Conservation (phyloP, 1,284 basidiomycete genomes). For the Somion occarium region DNA sequence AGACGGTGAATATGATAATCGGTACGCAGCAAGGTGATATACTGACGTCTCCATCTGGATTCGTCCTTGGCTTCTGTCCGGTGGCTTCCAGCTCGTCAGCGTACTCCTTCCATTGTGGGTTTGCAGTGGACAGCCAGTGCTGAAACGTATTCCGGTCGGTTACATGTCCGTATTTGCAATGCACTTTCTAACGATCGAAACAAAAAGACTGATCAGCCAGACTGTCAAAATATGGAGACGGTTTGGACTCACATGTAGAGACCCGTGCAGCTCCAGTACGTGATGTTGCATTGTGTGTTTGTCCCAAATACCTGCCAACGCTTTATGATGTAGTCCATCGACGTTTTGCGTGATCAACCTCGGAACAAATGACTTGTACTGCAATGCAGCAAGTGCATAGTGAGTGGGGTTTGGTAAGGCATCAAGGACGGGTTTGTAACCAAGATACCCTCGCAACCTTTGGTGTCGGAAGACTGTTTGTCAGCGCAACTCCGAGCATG, state of each 20-base stretch:
- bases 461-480: background rate
- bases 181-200: conserved; percentile 49
- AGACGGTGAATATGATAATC: background rate
- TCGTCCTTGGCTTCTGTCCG: conserved; percentile 67
- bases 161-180: conserved; percentile 67
- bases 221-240: too few relatives aligned
- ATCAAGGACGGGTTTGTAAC: conserved; percentile 77
- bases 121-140: conserved; percentile 61
- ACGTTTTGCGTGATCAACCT: conserved; percentile 90
- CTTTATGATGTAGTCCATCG: conserved; percentile 86
- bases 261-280: conserved; percentile 87
- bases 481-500: background rate
- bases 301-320: conserved; percentile 38
- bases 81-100: conserved; percentile 62
- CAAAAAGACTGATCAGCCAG: too few relatives aligned
- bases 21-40: background rate
- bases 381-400: conserved; percentile 78
- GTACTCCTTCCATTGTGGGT: conserved; percentile 78
- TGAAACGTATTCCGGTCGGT: conserved; percentile 73
- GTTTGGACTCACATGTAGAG: conserved; percentile 71
- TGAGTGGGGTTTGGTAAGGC: conserved; percentile 85
- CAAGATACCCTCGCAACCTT: conserved; percentile 82
- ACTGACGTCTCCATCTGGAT: conserved; percentile 88
- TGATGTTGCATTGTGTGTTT: conserved; percentile 33
- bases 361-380: conserved; percentile 59